phyloP scores from a whole-genome alignment of 1,139 yeast genomes.

The Yamadazyma kanchanaburiensis region DNA sequence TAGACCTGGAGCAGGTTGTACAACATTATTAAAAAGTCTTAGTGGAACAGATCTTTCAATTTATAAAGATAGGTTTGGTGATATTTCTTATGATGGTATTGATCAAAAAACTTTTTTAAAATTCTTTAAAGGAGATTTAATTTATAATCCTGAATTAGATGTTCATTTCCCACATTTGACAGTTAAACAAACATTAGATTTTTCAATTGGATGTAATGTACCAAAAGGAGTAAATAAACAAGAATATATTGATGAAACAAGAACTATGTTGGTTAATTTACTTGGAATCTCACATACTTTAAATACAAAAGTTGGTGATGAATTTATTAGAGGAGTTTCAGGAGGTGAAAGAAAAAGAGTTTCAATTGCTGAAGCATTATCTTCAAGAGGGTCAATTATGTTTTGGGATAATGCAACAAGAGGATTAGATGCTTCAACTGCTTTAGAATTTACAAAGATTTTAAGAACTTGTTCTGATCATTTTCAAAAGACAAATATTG shows the following conservation, averaged over 20 bases:
- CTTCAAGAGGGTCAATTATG: slow-evolving; percentile 21
- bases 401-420: slow-evolving; percentile 88
- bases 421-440: slow-evolving; percentile 70
- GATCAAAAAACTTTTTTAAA: slow-evolving; percentile 23
- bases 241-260: slow-evolving; percentile 56
- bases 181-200: slow-evolving; percentile 50
- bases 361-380: slow-evolving; percentile 24
- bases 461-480: slow-evolving; percentile 22
- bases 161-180: slow-evolving; percentile 53
- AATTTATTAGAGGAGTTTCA: slow-evolving; percentile 21
- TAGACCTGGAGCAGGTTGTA: slow-evolving; percentile 84
- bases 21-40: slow-evolving; percentile 67
- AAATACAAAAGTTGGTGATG: slow-evolving; percentile 20
- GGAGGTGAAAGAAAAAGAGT: slow-evolving; percentile 28
- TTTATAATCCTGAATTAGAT: slow-evolving; percentile 54
- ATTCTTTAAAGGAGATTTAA: slow-evolving; percentile 40
- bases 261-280: slow-evolving; percentile 28
- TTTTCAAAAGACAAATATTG: slow-evolving; percentile 26
- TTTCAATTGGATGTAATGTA: slow-evolving; percentile 28
- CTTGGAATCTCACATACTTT: slow-evolving; percentile 12
- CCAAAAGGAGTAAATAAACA: slow-evolving; percentile 51
- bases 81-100: slow-evolving; percentile 31
- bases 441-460: slow-evolving; percentile 23
- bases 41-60: slow-evolving; percentile 3
- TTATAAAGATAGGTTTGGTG: slow-evolving; percentile 28